phyloP scores from a whole-genome alignment of 192 early-diverging fungal species.

The Rhizoclosmatium globosum region DNA sequence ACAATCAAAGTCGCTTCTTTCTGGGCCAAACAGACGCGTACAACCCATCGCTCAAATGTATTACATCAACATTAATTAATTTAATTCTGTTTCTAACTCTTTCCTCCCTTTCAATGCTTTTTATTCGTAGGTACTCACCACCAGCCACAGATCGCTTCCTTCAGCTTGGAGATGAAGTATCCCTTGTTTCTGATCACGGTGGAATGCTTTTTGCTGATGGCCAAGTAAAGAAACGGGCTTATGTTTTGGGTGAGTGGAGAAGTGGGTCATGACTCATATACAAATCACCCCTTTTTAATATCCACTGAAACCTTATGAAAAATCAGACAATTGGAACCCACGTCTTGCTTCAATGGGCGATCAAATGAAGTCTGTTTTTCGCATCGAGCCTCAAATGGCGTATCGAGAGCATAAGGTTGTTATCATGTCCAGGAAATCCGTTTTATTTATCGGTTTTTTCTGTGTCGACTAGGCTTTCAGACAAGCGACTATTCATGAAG shows the following conservation, averaged over 20 bases:
- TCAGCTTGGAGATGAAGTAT: constrained; percentile 41
- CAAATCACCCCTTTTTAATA: no score
- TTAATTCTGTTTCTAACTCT: not conserved
- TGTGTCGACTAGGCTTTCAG: constrained; percentile 24
- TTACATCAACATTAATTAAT: not conserved
- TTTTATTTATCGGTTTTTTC: not conserved
- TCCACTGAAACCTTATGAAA: no score
- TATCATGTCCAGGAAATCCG: not conserved
- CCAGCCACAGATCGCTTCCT: constrained; percentile 21
- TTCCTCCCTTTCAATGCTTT: not conserved
- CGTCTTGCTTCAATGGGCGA: constrained; percentile 18
- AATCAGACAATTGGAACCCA: constrained; percentile 21
- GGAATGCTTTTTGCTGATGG: constrained; percentile 40
- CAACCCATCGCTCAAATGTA: not conserved
- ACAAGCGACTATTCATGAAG: constrained; percentile 21
- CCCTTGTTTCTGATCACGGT: constrained; percentile 27
- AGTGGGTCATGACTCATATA: not conserved
- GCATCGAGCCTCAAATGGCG: constrained; percentile 39
- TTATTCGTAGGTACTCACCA: not conserved
- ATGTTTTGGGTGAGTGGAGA: constrained; percentile 13
- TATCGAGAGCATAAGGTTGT: constrained; percentile 36
- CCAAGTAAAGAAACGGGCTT: constrained; percentile 40
- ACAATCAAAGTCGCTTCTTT: not conserved
- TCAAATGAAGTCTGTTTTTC: constrained; percentile 41
- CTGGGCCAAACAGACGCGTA: not conserved